Conservation (phyloP, 2,329 filamentous ascomycete genomes). For the Xylaria sp. region DNA sequence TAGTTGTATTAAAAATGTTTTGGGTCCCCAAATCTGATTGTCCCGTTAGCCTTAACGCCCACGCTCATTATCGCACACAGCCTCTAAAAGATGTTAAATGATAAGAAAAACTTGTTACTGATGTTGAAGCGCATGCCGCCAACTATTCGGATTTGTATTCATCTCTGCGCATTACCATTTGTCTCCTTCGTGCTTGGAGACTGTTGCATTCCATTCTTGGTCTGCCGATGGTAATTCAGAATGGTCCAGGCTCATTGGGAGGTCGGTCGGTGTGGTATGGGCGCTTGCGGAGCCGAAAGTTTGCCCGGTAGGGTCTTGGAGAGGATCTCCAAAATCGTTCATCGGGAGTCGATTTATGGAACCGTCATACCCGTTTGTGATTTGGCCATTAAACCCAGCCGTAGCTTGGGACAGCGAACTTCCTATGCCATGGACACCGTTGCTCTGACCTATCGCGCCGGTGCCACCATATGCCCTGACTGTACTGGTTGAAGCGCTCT, state of each 20-base stretch:
- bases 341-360: constrained; percentile 9
- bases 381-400: constrained; percentile 10
- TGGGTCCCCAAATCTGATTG: not conserved
- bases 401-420: not conserved
- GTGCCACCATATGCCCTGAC: not conserved
- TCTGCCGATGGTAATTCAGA: constrained; percentile 11
- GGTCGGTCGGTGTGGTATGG: constrained; percentile 14
- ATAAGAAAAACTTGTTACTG: not conserved
- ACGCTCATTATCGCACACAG: not conserved
- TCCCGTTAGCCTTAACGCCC: not conserved
- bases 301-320: constrained; percentile 10
- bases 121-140: not conserved
- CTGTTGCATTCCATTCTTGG: constrained; percentile 10
- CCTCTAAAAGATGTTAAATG: not conserved
- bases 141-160: not conserved
- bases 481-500: constrained; percentile 13
- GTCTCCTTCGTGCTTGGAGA: constrained; percentile 7
- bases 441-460: not conserved
- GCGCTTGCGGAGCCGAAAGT: constrained; percentile 9
- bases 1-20: not conserved
- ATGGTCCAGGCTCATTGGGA: constrained; percentile 12
- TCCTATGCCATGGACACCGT: constrained; percentile 5
- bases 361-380: constrained; percentile 16
- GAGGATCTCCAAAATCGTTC: constrained; percentile 3
- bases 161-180: not conserved